Evolutionary conservation across 441 rosid species (phyloP).

Genomic region (Pelargonium cotyledonis): DNA sequence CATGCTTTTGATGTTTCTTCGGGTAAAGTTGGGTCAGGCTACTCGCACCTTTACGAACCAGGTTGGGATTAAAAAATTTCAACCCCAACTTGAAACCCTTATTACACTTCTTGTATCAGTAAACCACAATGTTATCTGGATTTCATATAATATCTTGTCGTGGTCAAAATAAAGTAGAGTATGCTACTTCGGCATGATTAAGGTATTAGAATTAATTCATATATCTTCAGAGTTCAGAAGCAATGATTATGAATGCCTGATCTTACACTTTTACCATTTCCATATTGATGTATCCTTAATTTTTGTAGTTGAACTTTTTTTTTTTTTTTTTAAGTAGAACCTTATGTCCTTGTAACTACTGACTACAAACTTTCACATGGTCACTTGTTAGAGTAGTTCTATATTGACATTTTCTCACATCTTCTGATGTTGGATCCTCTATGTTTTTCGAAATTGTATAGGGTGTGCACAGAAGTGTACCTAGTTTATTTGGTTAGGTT

Average conservation of each 20-base stretch:
- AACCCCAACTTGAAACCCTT: too few species aligned
- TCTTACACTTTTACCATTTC: background rate
- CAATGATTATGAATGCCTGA: background rate
- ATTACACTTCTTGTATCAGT: too few species aligned
- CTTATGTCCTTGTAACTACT: background rate
- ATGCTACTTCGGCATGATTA: background rate
- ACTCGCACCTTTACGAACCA: too few species aligned
- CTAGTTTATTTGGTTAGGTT: slow-evolving; percentile 4
- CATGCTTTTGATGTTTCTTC: too few species aligned
- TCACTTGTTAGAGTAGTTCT: background rate
- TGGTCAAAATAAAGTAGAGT: background rate
- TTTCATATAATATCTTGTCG: background rate
- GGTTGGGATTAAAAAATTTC: too few species aligned
- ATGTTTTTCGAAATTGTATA: background rate
- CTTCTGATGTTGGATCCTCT: background rate
- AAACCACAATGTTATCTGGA: background rate
- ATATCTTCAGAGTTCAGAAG: slow-evolving; percentile 2
- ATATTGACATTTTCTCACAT: background rate
- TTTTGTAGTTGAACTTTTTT: background rate
- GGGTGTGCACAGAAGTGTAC: background rate
- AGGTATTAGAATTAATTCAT: background rate
- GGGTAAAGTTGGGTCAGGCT: too few species aligned
- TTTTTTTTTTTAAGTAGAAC: background rate
- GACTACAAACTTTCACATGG: background rate
- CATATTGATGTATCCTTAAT: background rate